These are phyloP conservation scores for Lentinula sp. DNA, from an alignment of 768 basidiomycete genomes.

Conservation along the genomic window DNA sequence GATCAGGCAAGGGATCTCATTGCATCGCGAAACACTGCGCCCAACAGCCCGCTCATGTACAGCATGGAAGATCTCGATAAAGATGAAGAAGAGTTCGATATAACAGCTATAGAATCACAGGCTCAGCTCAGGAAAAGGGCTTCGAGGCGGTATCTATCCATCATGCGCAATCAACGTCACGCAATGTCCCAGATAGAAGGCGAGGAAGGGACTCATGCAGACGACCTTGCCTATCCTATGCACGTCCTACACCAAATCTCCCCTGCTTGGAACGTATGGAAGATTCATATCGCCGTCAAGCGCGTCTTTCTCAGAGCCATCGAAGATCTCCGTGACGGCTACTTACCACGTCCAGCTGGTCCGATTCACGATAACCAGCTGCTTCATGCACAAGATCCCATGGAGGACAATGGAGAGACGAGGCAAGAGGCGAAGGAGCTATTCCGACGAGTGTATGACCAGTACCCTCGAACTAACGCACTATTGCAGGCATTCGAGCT, in stretches of 20 bases:
- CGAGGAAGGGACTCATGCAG: constrained; percentile 10
- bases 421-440: constrained; percentile 28
- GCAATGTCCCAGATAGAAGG: constrained; percentile 6
- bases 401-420: constrained; percentile 17
- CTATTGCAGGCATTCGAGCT: constrained; percentile 14
- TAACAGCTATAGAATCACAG: neutral
- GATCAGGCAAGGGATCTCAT: constrained; percentile 19
- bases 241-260: constrained; percentile 57
- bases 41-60: constrained; percentile 35
- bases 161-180: constrained; percentile 9
- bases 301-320: constrained; percentile 40
- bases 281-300: constrained; percentile 48
- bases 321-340: constrained; percentile 43
- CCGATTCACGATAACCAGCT: constrained; percentile 15
- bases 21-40: constrained; percentile 21
- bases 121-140: constrained; percentile 4
- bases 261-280: constrained; percentile 62
- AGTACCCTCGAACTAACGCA: constrained; percentile 43
- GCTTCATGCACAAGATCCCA: constrained; percentile 16
- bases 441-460: constrained; percentile 38
- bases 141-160: neutral
- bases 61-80: neutral
- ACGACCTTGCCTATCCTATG: constrained; percentile 55
- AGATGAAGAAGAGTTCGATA: neutral
- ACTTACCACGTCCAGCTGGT: constrained; percentile 35